Evolutionary conservation across 768 basidiomycete genomes (phyloP).

Genomic region (Leccinum disarticulatum): DNA sequence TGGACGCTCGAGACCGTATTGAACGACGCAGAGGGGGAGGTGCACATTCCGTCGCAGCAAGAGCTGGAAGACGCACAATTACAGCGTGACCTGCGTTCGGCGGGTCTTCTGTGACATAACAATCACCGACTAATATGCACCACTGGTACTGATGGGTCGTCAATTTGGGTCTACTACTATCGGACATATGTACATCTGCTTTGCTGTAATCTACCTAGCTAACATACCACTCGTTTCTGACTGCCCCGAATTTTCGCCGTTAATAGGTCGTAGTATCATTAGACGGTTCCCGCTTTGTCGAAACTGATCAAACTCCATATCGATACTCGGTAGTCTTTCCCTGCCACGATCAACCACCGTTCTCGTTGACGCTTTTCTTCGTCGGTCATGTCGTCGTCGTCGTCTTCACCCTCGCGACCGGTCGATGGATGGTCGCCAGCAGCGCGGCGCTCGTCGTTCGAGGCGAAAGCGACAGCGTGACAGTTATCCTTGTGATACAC

Average conservation of each 20-base stretch:
- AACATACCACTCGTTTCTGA: slow-evolving; percentile 7
- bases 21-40: slow-evolving; percentile 34
- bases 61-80: slow-evolving; percentile 46
- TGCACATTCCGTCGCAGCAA: slow-evolving; percentile 28
- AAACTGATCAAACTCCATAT: slow-evolving; percentile 64
- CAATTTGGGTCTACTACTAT: not conserved
- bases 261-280: not conserved
- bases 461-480: slow-evolving; percentile 73
- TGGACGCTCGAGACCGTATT: slow-evolving; percentile 54
- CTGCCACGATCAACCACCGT: slow-evolving; percentile 65
- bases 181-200: slow-evolving; percentile 6
- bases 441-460: slow-evolving; percentile 13
- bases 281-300: slow-evolving; percentile 7
- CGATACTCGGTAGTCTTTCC: slow-evolving; percentile 68
- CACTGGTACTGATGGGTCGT: not conserved
- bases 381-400: slow-evolving; percentile 50
- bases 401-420: slow-evolving; percentile 8
- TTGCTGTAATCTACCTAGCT: slow-evolving; percentile 15
- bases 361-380: slow-evolving; percentile 44
- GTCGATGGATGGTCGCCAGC: slow-evolving; percentile 2
- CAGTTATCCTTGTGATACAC: slow-evolving; percentile 78
- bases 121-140: slow-evolving; percentile 4
- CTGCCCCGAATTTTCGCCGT: not conserved
- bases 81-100: slow-evolving; percentile 48
- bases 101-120: slow-evolving; percentile 48